These are phyloP conservation scores for Leccinum imitatum DNA, from an alignment of 768 basidiomycete species.

Conservation along the genomic window DNA sequence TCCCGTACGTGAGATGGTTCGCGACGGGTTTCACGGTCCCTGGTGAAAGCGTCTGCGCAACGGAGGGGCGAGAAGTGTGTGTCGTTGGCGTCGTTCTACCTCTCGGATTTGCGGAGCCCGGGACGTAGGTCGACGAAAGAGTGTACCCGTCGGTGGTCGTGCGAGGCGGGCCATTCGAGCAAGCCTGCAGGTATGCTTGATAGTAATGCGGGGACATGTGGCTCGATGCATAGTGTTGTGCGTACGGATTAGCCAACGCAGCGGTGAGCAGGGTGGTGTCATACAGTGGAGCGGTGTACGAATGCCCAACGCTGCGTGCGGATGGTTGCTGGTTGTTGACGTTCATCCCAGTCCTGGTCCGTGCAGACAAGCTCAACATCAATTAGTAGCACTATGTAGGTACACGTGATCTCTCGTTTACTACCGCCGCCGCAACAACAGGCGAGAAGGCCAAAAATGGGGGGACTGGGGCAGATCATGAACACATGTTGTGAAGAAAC, in stretches of 20 bases:
- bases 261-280: constrained; percentile 28
- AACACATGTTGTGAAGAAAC: constrained; percentile 23
- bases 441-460: constrained; percentile 1
- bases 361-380: background rate
- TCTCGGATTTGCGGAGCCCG: constrained; percentile 11
- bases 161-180: constrained; percentile 15
- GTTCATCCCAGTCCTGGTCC: constrained; percentile 7
- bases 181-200: constrained; percentile 49
- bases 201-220: constrained; percentile 50
- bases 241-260: constrained; percentile 31
- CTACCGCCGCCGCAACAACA: constrained; percentile 1
- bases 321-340: constrained; percentile 11
- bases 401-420: constrained; percentile 23
- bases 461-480: constrained; percentile 12
- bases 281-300: constrained; percentile 18
- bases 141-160: constrained; percentile 38
- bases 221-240: constrained; percentile 28
- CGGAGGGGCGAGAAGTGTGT: constrained; percentile 1
- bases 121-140: constrained; percentile 39
- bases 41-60: constrained; percentile 2
- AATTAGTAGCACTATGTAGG: background rate
- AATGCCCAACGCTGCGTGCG: background rate
- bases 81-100: background rate
- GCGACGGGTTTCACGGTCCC: constrained; percentile 12
- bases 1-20: constrained; percentile 23